Percentiles rank a stretch among this genome's conserved stretches.
phyloP scores from a whole-genome alignment of 257 asterid genomes.

The Vinca minor region DNA sequence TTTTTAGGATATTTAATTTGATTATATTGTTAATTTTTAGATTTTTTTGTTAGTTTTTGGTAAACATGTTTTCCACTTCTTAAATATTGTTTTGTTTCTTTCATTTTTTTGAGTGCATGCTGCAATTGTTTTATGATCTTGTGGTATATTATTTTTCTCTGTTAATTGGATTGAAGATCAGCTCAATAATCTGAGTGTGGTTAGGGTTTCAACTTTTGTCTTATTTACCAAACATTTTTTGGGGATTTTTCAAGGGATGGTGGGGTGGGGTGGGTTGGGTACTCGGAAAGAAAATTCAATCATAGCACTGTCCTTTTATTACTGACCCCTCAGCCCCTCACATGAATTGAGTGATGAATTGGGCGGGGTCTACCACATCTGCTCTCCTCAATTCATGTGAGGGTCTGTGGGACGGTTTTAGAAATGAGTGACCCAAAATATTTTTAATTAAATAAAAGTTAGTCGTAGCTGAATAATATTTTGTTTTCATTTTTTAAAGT shows the following conservation, averaged over 20 bases:
- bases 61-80: conserved; percentile 17
- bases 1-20: conserved; percentile 21
- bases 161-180: conserved; percentile 26
- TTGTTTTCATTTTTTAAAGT: conserved; percentile 25
- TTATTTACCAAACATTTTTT: not conserved
- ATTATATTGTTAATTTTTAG: conserved; percentile 6
- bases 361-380: no score
- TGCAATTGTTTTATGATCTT: conserved; percentile 19
- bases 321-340: no score
- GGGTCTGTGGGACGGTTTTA: conserved; percentile 30
- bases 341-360: no score
- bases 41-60: not conserved
- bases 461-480: conserved; percentile 47
- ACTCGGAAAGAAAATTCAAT: not conserved
- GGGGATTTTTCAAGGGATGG: not conserved
- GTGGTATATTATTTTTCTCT: conserved; percentile 11
- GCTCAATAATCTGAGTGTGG: conserved; percentile 34
- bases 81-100: conserved; percentile 26
- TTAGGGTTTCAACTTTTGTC: conserved; percentile 17
- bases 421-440: conserved; percentile 41
- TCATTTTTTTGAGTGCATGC: conserved; percentile 64
- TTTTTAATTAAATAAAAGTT: conserved; percentile 37
- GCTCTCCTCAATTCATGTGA: no score
- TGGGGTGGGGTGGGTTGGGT: conserved; percentile 1
- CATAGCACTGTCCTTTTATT: no score